Evolutionary conservation across 345 rosid species (phyloP).

Genomic region (Hevea brasiliensis): DNA sequence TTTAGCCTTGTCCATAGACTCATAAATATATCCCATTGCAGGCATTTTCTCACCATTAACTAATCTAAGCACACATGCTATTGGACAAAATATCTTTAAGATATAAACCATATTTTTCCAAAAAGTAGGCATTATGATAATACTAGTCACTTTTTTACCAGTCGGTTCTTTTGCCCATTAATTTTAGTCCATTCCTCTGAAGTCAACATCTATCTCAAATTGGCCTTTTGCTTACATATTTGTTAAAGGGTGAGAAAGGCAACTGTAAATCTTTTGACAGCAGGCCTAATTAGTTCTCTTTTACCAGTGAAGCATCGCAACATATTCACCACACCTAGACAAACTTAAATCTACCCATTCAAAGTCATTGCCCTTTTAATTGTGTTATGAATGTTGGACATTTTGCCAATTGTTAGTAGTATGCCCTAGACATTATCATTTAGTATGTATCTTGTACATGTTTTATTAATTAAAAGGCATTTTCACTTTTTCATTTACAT

Average conservation of each 20-base stretch:
- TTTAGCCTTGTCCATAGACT: constrained; percentile 12
- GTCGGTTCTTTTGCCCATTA: constrained; percentile 1
- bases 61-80: constrained; percentile 13
- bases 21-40: constrained; percentile 23
- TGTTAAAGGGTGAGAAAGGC: constrained; percentile 2
- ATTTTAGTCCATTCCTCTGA: constrained; percentile 4
- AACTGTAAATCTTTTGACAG: not conserved
- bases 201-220: not conserved
- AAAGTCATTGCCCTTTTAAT: too few species aligned
- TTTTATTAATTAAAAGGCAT: too few species aligned
- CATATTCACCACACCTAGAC: too few species aligned
- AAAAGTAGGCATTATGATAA: constrained; percentile 9
- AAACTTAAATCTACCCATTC: too few species aligned
- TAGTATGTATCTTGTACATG: too few species aligned
- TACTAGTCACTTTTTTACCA: not conserved
- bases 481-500: too few species aligned
- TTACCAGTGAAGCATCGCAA: too few species aligned
- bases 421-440: too few species aligned
- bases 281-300: too few species aligned
- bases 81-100: constrained; percentile 8
- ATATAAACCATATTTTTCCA: constrained; percentile 11
- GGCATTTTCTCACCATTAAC: constrained; percentile 20
- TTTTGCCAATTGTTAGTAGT: too few species aligned
- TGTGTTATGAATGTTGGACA: too few species aligned
- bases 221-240: not conserved